Evolutionary conservation across 2,329 filamentous ascomycete genomes (phyloP).

Genomic region (Penicillium brevicompactum): DNA sequence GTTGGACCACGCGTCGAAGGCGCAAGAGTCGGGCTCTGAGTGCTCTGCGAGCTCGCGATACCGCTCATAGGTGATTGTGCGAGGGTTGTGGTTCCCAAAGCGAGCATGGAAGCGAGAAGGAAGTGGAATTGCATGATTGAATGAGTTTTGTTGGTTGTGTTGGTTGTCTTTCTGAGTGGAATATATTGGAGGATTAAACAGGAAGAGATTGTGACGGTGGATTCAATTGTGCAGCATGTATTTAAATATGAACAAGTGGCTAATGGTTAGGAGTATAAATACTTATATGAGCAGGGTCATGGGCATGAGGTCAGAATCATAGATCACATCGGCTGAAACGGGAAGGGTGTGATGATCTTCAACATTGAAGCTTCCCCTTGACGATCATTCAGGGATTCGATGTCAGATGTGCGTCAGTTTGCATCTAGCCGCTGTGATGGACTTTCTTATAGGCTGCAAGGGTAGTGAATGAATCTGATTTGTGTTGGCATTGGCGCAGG

Average conservation of each 20-base stretch:
- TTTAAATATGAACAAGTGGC: no score
- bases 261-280: background rate
- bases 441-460: background rate
- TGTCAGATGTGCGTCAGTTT: background rate
- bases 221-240: no score
- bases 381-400: background rate
- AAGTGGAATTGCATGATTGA: background rate
- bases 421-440: background rate
- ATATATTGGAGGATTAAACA: background rate
- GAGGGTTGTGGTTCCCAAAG: background rate
- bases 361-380: background rate
- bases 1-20: background rate
- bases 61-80: background rate
- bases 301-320: background rate
- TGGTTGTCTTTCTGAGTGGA: no score
- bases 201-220: background rate
- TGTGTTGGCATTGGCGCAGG: no score
- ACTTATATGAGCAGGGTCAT: background rate
- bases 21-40: background rate
- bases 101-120: background rate
- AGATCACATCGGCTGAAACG: background rate
- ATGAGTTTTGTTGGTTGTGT: background rate
- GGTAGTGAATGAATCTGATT: background rate
- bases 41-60: background rate
- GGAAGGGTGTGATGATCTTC: background rate